Evolutionary conservation across 345 rosid genomes (phyloP).

Genomic region (Nephelium lappaceum): DNA sequence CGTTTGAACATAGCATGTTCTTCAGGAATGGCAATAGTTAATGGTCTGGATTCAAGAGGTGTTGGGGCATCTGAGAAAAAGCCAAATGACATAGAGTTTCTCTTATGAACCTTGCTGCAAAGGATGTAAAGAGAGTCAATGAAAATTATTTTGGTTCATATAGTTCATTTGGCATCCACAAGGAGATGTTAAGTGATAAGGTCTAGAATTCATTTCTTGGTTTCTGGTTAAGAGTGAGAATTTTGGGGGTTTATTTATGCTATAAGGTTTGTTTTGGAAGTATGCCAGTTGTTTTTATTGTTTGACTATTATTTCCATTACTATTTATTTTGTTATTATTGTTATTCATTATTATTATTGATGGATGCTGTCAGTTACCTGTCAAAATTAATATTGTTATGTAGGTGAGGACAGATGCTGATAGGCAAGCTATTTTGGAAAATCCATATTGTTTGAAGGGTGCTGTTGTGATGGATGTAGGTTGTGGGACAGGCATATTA

Average conservation of each 20-base stretch:
- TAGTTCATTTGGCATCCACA: constrained; percentile 85
- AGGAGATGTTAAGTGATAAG: constrained; percentile 92
- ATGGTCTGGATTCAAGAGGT: constrained; percentile 33
- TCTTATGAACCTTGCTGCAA: constrained; percentile 40
- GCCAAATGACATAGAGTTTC: constrained; percentile 28
- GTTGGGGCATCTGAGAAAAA: constrained; percentile 21
- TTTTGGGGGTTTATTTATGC: background rate
- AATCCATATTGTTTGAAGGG: constrained; percentile 74
- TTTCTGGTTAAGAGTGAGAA: constrained; percentile 3
- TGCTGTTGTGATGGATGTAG: constrained; percentile 95
- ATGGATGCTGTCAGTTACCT: background rate
- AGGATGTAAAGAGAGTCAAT: constrained; percentile 60
- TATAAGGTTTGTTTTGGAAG: constrained; percentile 2
- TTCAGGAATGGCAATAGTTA: constrained; percentile 24
- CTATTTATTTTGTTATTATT: too few species aligned
- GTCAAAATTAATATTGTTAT: constrained; percentile 13
- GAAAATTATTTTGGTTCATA: constrained; percentile 87
- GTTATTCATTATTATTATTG: background rate
- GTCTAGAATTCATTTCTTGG: constrained; percentile 33
- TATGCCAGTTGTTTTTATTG: background rate
- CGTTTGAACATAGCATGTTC: constrained; percentile 29
- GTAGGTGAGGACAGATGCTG: constrained; percentile 86
- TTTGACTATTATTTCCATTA: background rate
- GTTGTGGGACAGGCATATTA: constrained; percentile 95
- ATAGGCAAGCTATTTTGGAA: constrained; percentile 76